Evolutionary conservation across 2,329 filamentous ascomycete genomes (phyloP), one percentile per base, ranked within the genome.

Genomic region (Davidsoniella australis): DNA sequence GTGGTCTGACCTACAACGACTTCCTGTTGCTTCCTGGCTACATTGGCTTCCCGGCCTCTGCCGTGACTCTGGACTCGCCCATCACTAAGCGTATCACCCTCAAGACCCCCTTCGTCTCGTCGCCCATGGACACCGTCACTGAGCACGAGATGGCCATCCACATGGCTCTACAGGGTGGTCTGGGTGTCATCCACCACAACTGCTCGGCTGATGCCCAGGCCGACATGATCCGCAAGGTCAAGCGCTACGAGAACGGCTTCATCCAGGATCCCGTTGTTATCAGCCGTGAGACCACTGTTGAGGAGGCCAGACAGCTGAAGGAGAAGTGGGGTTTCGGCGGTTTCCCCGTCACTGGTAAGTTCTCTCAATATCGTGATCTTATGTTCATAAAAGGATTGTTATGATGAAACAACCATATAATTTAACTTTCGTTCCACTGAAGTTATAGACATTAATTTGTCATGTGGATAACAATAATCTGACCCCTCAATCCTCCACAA

Each of bases 361-460:
- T 47, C 7, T 46, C 42, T 46, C 44, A 54, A 18, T 41, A 14
- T 12, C 36, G 9, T 37, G 10, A 43, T 23, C 12, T 7, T 43
- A 24, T 20, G 4, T 5, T 12, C 37, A 18, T n/a, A 10, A 33
- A 33, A 33, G 29, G 8, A 33, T 33, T 33, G 29, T 12, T 62
- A 67, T 87, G 85, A 94, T 94, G 91, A 52, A 85, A 73, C 76
- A 73, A 77, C 71, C 73, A 68, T 71, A 73, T 75, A 71, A 68
- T 77, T 83, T 95, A 96, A 96, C 91, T 98, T 98, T 98, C 91
- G 91, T 98, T 98, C 91, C 89, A 89, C 91, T 86, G 85, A 75
- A 93, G 51, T 81, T 77, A 33, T 82, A 29, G 50, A 52, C 50
- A 84, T 80, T 75, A 55, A 70, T 79, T 75, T 76, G 84, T 85